Evolutionary conservation across 805 yeast genomes (phyloP).

Genomic region (Monosporozyma aquatica): DNA sequence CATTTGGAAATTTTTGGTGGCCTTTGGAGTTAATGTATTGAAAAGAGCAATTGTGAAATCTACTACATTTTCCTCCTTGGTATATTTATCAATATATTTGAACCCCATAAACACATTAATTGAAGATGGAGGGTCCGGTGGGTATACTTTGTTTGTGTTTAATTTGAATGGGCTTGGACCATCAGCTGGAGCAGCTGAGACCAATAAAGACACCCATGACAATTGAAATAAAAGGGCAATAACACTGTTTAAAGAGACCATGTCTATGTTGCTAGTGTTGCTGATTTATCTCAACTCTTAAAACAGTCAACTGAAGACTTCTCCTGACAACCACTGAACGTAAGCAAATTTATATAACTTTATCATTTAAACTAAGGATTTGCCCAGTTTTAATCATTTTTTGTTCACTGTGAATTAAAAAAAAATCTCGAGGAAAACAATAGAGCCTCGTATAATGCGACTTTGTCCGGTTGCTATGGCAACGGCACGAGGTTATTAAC

Average conservation of each 20-base stretch:
- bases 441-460: no score
- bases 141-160: slow-evolving; percentile 12
- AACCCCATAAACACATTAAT: slow-evolving; percentile 20
- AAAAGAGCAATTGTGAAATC: slow-evolving; percentile 52
- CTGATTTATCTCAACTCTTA: no score
- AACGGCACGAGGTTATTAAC: no score
- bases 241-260: background rate
- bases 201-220: background rate
- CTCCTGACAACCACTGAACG: no score
- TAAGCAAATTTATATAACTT: no score
- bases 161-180: background rate
- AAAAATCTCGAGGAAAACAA: no score
- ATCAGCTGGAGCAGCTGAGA: background rate
- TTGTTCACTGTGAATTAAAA: no score
- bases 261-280: background rate
- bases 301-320: no score
- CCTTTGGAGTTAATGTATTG: slow-evolving; percentile 56
- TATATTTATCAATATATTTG: slow-evolving; percentile 17
- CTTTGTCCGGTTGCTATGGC: background rate
- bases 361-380: no score
- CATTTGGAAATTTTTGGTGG: slow-evolving; percentile 50
- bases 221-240: background rate
- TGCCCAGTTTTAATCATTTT: no score
- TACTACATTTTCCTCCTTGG: slow-evolving; percentile 7
- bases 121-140: slow-evolving; percentile 31